These are phyloP conservation scores for Pythium sukuiense DNA, from an alignment of 352 stramenopile species.

Conservation along the genomic window DNA sequence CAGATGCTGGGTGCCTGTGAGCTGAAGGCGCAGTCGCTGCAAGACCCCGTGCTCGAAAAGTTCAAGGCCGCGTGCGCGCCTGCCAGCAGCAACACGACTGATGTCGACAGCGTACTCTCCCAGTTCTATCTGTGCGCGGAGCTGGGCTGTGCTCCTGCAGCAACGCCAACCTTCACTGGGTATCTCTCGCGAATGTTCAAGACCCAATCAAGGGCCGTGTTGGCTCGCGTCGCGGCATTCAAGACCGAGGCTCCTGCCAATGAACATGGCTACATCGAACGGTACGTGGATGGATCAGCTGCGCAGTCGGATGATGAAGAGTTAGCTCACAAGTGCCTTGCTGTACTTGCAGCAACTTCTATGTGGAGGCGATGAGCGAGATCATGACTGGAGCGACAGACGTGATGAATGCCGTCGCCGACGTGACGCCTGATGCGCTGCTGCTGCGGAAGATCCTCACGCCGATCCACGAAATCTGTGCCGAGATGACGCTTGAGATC, in stretches of 20 bases:
- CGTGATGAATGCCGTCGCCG: constrained; percentile 79
- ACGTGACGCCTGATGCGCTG: constrained; percentile 41
- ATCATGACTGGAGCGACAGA: constrained; percentile 70
- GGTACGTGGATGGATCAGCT: constrained; percentile 14
- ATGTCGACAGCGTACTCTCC: constrained; percentile 53
- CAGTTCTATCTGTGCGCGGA: constrained; percentile 55
- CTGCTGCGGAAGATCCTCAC: constrained; percentile 48
- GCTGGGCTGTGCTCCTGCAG: constrained; percentile 36
- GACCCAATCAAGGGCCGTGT: constrained; percentile 45
- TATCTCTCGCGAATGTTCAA: constrained; percentile 60
- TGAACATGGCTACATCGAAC: constrained; percentile 83
- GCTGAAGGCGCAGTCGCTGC: constrained; percentile 54
- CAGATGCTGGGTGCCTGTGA: constrained; percentile 78
- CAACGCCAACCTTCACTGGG: constrained; percentile 34
- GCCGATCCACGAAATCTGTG: constrained; percentile 61
- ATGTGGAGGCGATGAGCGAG: constrained; percentile 72
- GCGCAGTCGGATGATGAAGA: neutral
- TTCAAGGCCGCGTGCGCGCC: constrained; percentile 44
- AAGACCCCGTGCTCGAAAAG: constrained; percentile 38
- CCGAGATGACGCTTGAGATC: constrained; percentile 59
- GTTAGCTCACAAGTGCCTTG: neutral
- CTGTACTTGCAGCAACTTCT: constrained; percentile 44
- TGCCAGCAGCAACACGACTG: constrained; percentile 16
- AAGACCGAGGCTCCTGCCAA: constrained; percentile 67
- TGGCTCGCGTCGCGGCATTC: constrained; percentile 49